Conservation (phyloP, 2,329 filamentous ascomycete genomes). For the Ceratocystis alfenasii region DNA sequence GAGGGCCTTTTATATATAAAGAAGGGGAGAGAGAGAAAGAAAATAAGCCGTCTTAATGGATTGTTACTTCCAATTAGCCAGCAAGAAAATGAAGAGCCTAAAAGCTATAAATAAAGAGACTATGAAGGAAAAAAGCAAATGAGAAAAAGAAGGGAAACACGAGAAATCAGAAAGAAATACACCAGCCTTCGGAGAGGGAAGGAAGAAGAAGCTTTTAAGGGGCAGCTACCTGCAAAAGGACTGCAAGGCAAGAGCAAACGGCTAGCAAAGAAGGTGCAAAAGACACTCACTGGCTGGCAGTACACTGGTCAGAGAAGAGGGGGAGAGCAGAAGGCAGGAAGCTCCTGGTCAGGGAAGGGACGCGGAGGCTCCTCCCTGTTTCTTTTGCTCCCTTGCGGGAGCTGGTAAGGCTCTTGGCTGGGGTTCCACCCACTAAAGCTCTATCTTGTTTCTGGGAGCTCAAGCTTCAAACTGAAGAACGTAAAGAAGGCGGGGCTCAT, state of each 20-base stretch:
- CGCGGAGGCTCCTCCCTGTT: slow-evolving; percentile 11
- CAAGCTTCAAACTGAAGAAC: too few relatives aligned
- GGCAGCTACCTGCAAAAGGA: slow-evolving; percentile 20
- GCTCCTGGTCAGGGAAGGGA: slow-evolving; percentile 10
- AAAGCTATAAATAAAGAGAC: slow-evolving; percentile 12
- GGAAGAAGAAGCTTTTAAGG: slow-evolving; percentile 21
- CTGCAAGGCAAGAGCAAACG: slow-evolving; percentile 11
- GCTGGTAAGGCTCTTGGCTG: too few relatives aligned
- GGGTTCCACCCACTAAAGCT: neutral
- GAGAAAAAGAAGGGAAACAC: slow-evolving; percentile 15
- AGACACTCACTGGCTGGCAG: neutral
- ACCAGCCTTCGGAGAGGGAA: slow-evolving; percentile 3
- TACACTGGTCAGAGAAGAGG: neutral
- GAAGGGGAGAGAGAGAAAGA: neutral
- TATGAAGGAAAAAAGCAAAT: slow-evolving; percentile 15
- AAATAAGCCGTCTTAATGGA: neutral
- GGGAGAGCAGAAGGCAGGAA: neutral
- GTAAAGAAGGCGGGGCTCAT: neutral
- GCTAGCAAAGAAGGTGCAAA: neutral
- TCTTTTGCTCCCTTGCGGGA: neutral
- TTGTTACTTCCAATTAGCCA: slow-evolving; percentile 4
- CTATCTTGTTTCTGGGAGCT: neutral
- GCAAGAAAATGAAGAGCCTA: slow-evolving; percentile 10
- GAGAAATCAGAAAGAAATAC: neutral
- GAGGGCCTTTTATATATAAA: neutral